Evolutionary conservation across 2,329 filamentous ascomycete genomes (phyloP), one percentile per base, ranked within the genome.

Genomic region (Teratosphaeria nubilosa): DNA sequence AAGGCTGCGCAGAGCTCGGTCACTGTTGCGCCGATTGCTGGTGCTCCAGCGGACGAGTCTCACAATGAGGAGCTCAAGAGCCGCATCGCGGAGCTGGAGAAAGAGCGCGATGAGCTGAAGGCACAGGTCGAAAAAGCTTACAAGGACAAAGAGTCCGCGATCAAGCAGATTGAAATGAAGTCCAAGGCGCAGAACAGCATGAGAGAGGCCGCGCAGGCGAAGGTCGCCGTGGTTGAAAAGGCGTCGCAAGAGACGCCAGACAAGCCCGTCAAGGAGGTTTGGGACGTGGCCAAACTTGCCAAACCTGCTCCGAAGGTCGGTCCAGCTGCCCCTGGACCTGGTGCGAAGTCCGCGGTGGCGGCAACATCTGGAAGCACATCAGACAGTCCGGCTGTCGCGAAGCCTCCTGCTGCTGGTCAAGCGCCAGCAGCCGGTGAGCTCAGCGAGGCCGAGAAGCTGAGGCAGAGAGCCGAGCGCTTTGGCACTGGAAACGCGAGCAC

Each of bases 241-340:
- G 91, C 92, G 13, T 90, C 87, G 0, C 81, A 80, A n/a, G 87
- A 95, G 53, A 96, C 91, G 0, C 92, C 92, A 0, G 80, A 92
- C 66, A 86, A 85, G 69, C 84, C 91, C 0, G 90, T 97, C 3
- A 82, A 78, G 10, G 91, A 96, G 72, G 91, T 96, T 0, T 96
- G 90, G 88, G 85, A 87, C 62, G 76, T 88, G 56, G 91, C 87
- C 0, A 91, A 92, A 73, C 78, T 75, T 56, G 81, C 84, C 22
- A 66, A 71, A 55, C 64, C 69, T 51, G 58, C 69, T 48, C 66
- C 66, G 24, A 60, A 31, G 52, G 55, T 58, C 25, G 16, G 56
- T 20, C 25, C 60, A 34, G 53, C 61, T 9, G n/a, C 61, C 6
- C 41, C 41, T n/a, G 41, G 16, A 20, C 16, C n/a, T 20, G 41